These are phyloP conservation scores for Penicillium canariense DNA, from an alignment of 495 filamentous ascomycete genomes.

Conservation along the genomic window DNA sequence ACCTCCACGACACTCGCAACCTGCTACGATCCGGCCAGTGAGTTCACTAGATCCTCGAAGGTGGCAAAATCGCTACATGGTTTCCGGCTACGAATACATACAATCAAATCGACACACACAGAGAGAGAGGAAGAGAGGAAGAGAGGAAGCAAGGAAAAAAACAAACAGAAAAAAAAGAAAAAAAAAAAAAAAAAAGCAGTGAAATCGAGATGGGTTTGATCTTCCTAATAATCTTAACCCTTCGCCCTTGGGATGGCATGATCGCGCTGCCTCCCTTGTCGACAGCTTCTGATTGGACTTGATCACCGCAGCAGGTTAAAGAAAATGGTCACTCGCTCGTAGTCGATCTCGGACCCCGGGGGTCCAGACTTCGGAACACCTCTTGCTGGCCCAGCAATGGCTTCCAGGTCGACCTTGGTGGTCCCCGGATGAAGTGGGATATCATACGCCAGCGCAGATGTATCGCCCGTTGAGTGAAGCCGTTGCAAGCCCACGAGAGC, in stretches of 20 bases:
- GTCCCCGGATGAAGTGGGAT: slow-evolving; percentile 56
- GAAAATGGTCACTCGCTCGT: slow-evolving; percentile 66
- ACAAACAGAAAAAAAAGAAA: neutral
- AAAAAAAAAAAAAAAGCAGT: neutral
- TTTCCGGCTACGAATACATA: no score
- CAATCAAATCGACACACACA: no score
- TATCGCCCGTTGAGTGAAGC: slow-evolving; percentile 44
- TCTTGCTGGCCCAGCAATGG: slow-evolving; percentile 60
- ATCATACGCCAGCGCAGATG: slow-evolving; percentile 57
- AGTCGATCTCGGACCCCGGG: slow-evolving; percentile 58
- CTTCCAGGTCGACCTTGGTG: slow-evolving; percentile 63
- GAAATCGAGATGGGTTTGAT: neutral
- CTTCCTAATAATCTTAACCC: neutral
- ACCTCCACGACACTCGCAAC: no score
- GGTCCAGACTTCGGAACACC: slow-evolving; percentile 48
- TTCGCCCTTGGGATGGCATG: neutral
- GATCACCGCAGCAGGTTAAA: slow-evolving; percentile 46
- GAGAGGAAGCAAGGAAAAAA: no score
- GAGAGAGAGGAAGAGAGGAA: no score
- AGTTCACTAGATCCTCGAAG: neutral
- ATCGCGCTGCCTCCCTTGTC: no score
- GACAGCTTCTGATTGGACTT: neutral
- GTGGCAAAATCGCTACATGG: no score
- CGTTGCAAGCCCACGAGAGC: slow-evolving; percentile 52
- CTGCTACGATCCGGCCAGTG: no score